Evolutionary conservation across 2,329 filamentous ascomycete species (phyloP).

Genomic region (Aureobasidium vineae): DNA sequence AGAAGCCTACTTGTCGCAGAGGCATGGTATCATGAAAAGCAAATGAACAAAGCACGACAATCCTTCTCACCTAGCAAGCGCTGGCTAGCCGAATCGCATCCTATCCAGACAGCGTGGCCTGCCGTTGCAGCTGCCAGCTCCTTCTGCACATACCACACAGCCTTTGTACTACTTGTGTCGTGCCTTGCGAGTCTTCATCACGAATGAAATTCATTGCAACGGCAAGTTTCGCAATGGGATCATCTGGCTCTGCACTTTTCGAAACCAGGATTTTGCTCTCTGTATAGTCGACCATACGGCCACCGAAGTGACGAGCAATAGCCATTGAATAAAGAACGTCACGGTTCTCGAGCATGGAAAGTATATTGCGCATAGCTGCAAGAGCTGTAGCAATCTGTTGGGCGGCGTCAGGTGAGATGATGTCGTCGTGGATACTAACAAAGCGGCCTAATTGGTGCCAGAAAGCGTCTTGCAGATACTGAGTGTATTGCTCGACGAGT

Average conservation of each 20-base stretch:
- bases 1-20: constrained; percentile 19
- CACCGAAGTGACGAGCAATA: constrained; percentile 71
- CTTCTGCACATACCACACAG: constrained; percentile 52
- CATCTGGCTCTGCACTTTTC: constrained; percentile 39
- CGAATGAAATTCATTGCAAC: constrained; percentile 52
- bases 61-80: background rate
- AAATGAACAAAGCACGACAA: constrained; percentile 4
- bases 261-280: constrained; percentile 34
- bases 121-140: constrained; percentile 41
- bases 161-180: constrained; percentile 50
- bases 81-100: background rate
- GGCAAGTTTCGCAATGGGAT: constrained; percentile 46
- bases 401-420: constrained; percentile 3
- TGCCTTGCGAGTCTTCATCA: constrained; percentile 46
- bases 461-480: constrained; percentile 52
- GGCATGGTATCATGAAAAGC: constrained; percentile 24
- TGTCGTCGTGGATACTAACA: constrained; percentile 61
- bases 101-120: background rate
- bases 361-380: constrained; percentile 62
- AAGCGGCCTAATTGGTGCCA: constrained; percentile 78
- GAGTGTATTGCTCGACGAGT: constrained; percentile 27
- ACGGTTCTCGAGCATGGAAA: constrained; percentile 80
- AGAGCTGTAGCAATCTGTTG: constrained; percentile 46
- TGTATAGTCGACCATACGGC: constrained; percentile 51
- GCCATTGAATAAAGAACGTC: constrained; percentile 90